These are phyloP conservation scores for Sporothrix pseudoabietina DNA, from an alignment of 2,329 filamentous ascomycete genomes.

Conservation along the genomic window DNA sequence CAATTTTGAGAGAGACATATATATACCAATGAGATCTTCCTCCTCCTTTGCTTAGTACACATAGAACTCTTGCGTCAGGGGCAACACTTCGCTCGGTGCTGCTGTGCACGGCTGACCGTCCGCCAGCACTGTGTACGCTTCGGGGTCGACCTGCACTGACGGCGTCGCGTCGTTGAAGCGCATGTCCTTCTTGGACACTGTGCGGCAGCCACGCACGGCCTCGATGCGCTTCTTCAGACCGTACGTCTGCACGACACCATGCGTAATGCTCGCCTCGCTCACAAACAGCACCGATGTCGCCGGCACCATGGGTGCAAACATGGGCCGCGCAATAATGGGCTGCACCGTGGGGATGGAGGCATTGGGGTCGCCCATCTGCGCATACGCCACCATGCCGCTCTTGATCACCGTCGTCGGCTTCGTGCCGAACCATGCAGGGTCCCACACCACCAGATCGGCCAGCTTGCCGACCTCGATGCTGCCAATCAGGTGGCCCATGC, in stretches of 20 bases:
- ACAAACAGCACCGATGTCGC: slow-evolving; percentile 79
- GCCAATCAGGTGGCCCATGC: slow-evolving; percentile 83
- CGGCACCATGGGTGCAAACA: slow-evolving; percentile 79
- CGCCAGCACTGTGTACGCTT: slow-evolving; percentile 84
- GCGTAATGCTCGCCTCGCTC: slow-evolving; percentile 68
- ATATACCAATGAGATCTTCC: not conserved
- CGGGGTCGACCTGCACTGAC: slow-evolving; percentile 87
- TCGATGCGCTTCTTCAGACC: slow-evolving; percentile 77
- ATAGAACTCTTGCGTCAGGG: slow-evolving; percentile 75
- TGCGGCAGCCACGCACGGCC: slow-evolving; percentile 73
- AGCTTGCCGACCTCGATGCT: slow-evolving; percentile 87
- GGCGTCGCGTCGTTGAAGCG: slow-evolving; percentile 83
- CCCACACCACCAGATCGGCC: slow-evolving; percentile 88
- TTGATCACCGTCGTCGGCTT: slow-evolving; percentile 84
- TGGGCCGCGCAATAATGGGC: slow-evolving; percentile 78
- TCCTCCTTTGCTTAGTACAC: slow-evolving; percentile 58
- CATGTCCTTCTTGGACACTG: slow-evolving; percentile 82
- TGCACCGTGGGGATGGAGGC: slow-evolving; percentile 86
- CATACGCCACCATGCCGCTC: slow-evolving; percentile 79
- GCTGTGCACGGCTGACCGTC: slow-evolving; percentile 75
- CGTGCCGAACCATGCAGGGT: slow-evolving; percentile 79
- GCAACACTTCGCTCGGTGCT: slow-evolving; percentile 69
- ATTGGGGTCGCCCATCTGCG: slow-evolving; percentile 84
- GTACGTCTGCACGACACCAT: slow-evolving; percentile 70
- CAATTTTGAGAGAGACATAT: not conserved